Evolutionary conservation across 345 rosid species (phyloP), one percentile per base, ranked within the genome.

Genomic region (Barbarea vulgaris): DNA sequence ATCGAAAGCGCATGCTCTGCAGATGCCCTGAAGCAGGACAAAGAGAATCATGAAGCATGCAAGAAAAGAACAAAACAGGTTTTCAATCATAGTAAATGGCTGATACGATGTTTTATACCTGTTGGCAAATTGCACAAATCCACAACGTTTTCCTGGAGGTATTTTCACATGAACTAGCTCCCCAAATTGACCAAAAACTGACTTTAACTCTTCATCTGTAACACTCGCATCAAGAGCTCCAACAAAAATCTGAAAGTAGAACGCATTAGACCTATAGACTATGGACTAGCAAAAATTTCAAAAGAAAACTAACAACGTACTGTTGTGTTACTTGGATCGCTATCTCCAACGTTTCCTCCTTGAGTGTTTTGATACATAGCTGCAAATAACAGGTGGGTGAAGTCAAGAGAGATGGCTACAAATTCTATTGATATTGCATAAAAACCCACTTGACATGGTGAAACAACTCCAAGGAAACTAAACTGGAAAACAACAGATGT

Each of bases 141-240:
- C 97, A 84, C 99, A 96, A 22, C 96, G 91, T 87, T 96, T 96
- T 81, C 94, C 93, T n/a, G 85, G 84, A 46, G 99, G 98, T 73
- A 96, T 86, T 81, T 96, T 96, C 78, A 96, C 98, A 79, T 91
- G 98, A 78, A 88, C 79, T 56, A 96, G 75, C 64, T 92, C 96
- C 11, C 99, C 99, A 79, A 81, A 88, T 80, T 88, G 92, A 77
- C 96, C 77, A 74, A 96, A 96, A 22, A 88, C 82, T 54, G 86
- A 77, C 80, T 85, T 88, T 75, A 96, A 79, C 41, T 75, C 67
- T 12, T 93, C 97, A 74, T 96, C 99, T 42, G 98, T 70, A 70
- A 96, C 94, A 59, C 84, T 86, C 22, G 87, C 86, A 83, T 93
- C 98, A 83, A 96, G 79, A 14, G 87, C 97, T 39, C 99, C 99